Percentiles rank a stretch among this genome's conserved stretches.
Conservation (phyloP, 768 basidiomycete species). For the Lentinula sp. region DNA sequence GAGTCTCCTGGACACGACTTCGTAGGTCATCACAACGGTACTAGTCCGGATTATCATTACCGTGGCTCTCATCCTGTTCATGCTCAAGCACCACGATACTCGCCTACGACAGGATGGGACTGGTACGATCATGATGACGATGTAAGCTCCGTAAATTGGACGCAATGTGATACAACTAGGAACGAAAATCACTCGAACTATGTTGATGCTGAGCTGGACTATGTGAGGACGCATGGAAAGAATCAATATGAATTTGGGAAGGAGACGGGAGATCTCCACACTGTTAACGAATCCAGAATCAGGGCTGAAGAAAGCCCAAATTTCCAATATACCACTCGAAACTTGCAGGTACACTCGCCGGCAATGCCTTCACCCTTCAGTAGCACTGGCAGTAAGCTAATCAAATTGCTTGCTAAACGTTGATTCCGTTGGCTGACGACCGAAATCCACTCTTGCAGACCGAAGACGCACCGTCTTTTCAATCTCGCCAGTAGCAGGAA, state of each 20-base stretch:
- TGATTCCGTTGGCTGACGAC: not conserved
- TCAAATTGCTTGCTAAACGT: not conserved
- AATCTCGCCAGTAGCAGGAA: not conserved
- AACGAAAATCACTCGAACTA: not conserved
- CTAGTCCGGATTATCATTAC: not conserved
- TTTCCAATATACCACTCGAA: not conserved
- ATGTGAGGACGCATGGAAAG: conserved; percentile 1
- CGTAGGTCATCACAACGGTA: not conserved
- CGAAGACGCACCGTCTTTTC: not conserved
- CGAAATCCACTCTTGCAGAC: not conserved
- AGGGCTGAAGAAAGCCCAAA: not conserved
- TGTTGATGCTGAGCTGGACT: not conserved
- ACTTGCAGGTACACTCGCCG: not conserved
- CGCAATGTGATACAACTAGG: conserved; percentile 5
- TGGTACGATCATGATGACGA: conserved; percentile 3
- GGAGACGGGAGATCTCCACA: not conserved
- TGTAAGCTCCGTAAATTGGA: conserved; percentile 2
- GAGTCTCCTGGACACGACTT: conserved; percentile 8
- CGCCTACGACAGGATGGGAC: conserved; percentile 2
- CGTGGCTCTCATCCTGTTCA: not conserved
- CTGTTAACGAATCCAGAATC: not conserved
- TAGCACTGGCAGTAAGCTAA: not conserved
- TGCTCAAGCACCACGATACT: not conserved
- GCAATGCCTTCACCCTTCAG: not conserved
- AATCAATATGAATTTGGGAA: not conserved